phyloP scores from a whole-genome alignment of 768 basidiomycete genomes.

The Tulasnella sp. region DNA sequence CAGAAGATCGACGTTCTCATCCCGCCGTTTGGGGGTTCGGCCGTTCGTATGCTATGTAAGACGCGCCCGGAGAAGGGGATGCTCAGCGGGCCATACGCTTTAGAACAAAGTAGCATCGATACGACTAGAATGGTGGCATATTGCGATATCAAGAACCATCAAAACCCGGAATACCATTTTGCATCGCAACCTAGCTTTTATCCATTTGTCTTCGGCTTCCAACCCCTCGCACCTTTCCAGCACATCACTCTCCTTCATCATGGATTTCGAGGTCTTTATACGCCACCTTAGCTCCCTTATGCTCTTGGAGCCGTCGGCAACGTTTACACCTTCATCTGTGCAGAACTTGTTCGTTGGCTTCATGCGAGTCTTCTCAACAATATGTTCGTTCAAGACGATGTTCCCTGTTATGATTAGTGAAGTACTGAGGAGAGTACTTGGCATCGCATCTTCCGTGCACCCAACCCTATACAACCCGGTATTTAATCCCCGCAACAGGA shows the following conservation, averaged over 20 bases:
- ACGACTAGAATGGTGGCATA: no score
- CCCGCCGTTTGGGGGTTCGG: neutral
- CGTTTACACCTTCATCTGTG: conserved; percentile 12
- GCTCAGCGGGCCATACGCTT: no score
- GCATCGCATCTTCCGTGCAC: no score
- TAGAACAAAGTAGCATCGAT: no score
- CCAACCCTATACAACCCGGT: no score
- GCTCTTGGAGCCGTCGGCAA: conserved; percentile 15
- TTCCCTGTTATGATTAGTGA: conserved; percentile 3
- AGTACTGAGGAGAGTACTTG: conserved; percentile 12
- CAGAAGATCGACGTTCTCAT: neutral
- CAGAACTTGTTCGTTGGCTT: neutral
- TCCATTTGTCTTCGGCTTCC: conserved; percentile 1
- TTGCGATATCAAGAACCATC: no score
- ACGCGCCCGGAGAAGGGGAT: neutral
- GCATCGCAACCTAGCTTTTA: neutral
- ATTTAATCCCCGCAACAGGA: no score
- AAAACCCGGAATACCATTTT: no score
- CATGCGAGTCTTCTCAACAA: neutral
- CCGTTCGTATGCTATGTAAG: neutral
- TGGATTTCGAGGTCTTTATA: conserved; percentile 5
- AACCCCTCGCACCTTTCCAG: neutral
- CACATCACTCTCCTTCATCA: conserved; percentile 7
- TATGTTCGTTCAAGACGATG: conserved; percentile 19
- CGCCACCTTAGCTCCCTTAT: neutral